phyloP scores from a whole-genome alignment of 1,284 basidiomycete genomes.

The Leccinum colubrinum region DNA sequence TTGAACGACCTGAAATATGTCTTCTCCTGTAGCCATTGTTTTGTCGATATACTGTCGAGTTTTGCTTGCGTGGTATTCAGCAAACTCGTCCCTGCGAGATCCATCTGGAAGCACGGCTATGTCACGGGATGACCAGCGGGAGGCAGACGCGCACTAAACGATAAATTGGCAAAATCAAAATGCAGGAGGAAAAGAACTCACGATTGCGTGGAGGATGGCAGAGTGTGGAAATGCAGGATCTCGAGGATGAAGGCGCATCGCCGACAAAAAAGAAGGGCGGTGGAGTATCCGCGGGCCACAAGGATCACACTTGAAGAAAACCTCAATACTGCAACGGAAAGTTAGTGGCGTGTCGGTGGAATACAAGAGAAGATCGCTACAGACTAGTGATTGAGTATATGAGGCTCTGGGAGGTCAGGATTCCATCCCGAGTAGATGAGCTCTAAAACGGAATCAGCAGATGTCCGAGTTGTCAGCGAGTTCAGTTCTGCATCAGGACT shows the following conservation, averaged over 20 bases:
- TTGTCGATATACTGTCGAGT: conserved; percentile 81
- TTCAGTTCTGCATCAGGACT: conserved; percentile 51
- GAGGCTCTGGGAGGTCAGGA: conserved; percentile 73
- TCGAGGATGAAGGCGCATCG: conserved; percentile 71
- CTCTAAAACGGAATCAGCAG: conserved; percentile 54
- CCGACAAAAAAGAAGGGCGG: conserved; percentile 72
- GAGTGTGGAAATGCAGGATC: conserved; percentile 79
- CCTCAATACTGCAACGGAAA: conserved; percentile 55
- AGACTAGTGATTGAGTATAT: conserved; percentile 70
- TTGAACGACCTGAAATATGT: conserved; percentile 82
- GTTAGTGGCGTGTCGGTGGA: conserved; percentile 1
- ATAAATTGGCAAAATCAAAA: conserved; percentile 15
- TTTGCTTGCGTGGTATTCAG: conserved; percentile 81
- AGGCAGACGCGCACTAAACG: conserved; percentile 79
- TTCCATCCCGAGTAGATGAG: conserved; percentile 78
- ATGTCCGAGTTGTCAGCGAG: conserved; percentile 35
- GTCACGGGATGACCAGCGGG: conserved; percentile 74
- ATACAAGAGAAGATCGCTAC: conserved; percentile 29
- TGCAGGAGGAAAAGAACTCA: conserved; percentile 23
- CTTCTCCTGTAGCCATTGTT: conserved; percentile 80
- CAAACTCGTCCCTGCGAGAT: conserved; percentile 72
- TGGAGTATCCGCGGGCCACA: conserved; percentile 79
- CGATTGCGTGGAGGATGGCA: conserved; percentile 81
- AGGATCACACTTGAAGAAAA: conserved; percentile 81
- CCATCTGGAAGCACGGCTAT: conserved; percentile 67